These are phyloP conservation scores for Pythium rhizo-oryzae DNA, from an alignment of 352 stramenopile genomes.

Conservation along the genomic window DNA sequence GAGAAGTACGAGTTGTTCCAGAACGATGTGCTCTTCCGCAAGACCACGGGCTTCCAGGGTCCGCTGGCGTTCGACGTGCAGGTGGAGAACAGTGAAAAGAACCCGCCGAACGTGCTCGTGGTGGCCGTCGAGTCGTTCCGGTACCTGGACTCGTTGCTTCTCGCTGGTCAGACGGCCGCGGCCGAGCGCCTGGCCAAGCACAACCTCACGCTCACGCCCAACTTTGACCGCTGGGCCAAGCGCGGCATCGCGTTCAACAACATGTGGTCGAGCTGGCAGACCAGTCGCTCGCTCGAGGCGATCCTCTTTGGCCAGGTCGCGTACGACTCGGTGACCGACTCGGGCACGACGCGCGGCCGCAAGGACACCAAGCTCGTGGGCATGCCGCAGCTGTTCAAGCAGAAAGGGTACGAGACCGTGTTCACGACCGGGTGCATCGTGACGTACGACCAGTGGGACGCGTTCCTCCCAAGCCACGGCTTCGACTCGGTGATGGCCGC, in stretches of 20 bases:
- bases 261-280: slow-evolving; percentile 63
- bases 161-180: slow-evolving; percentile 39
- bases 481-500: slow-evolving; percentile 50
- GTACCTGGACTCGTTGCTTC: slow-evolving; percentile 52
- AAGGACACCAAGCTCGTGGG: slow-evolving; percentile 35
- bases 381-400: slow-evolving; percentile 54
- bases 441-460: slow-evolving; percentile 54
- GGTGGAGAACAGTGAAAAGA: slow-evolving; percentile 32
- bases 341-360: slow-evolving; percentile 40
- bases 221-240: slow-evolving; percentile 54
- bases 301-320: slow-evolving; percentile 56
- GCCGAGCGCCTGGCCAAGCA: slow-evolving; percentile 20
- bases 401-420: slow-evolving; percentile 49
- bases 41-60: slow-evolving; percentile 46
- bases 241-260: slow-evolving; percentile 53
- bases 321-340: slow-evolving; percentile 41
- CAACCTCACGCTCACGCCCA: slow-evolving; percentile 50
- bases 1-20: slow-evolving; percentile 48
- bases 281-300: slow-evolving; percentile 60
- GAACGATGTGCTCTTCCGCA: slow-evolving; percentile 43
- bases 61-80: slow-evolving; percentile 45
- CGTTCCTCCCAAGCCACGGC: slow-evolving; percentile 49
- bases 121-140: slow-evolving; percentile 60
- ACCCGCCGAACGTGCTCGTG: slow-evolving; percentile 55
- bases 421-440: slow-evolving; percentile 50